Evolutionary conservation across 768 basidiomycete genomes (phyloP), one percentile per base, ranked within the genome.

Genomic region (Coprinopsis strossmayeri): DNA sequence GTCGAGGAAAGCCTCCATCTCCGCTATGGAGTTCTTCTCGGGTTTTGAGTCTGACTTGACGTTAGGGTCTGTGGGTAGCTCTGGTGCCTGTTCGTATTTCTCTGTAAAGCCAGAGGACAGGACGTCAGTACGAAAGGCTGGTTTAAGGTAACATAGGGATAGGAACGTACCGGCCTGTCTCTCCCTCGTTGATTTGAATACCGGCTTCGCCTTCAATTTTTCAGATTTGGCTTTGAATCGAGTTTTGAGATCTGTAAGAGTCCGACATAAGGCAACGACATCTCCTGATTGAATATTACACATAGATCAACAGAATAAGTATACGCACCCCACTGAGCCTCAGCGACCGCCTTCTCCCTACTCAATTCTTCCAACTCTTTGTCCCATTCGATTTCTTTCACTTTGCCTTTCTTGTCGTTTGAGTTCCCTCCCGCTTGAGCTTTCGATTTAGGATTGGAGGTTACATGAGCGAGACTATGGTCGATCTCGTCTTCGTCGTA

Each of bases 1-100:
- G 51, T 87, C 85, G 24, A 87, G 63, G 56, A 84, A 88, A 35
- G 79, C 82, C 61, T 87, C 76, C 81, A 88, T 80, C 45, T 79
- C 72, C 30, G 64, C 67, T n/a, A n/a, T n/a, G n/a, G n/a, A n/a
- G n/a, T n/a, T n/a, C 55, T 77, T 79, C n/a, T 73, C 67, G 42
- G 61, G 72, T 67, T 68, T 69, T 1, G 55, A 64, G 49, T 56
- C n/a, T n/a, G n/a, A n/a, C n/a, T n/a, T n/a, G n/a, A n/a, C n/a
- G n/a, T n/a, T 61, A 25, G 47, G 62, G 0, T 63, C 55, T 0
- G 64, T 63, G 0, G 79, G 80, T 9, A 84, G 66, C 3, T 77
- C 77, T 1, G 82, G 81, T 0, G 81, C 78, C 25, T 45, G 27
- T 45, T 78, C 77, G 45, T 58, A 53, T 18, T 57, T 50, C 32